A percentile compares a stretch with the other conserved stretches of the same genome.
Conservation (phyloP, 2,329 filamentous ascomycete species). For the Fusarium dlaminii region DNA sequence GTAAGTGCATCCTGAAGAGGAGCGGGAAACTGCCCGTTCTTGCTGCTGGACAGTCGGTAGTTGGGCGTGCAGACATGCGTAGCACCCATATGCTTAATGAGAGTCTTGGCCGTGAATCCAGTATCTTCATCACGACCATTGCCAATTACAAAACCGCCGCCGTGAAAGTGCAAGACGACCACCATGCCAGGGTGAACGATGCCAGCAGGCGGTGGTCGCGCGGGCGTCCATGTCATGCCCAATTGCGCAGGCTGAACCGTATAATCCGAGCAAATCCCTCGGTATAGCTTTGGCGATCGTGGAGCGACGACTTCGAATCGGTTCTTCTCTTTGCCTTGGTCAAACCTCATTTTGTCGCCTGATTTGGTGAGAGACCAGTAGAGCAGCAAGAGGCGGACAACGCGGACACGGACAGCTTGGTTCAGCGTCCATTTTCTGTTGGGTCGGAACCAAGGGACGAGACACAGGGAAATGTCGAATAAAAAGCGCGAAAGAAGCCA, state of each 20-base stretch:
- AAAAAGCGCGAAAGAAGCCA: conserved; percentile 29
- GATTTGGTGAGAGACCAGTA: conserved; percentile 33
- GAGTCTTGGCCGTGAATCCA: conserved; percentile 16
- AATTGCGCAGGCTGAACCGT: conserved; percentile 9
- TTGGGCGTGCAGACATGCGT: conserved; percentile 38
- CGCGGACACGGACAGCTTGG: conserved; percentile 31
- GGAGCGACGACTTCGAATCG: conserved; percentile 29
- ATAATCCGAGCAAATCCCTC: conserved; percentile 10
- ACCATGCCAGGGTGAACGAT: conserved; percentile 11
- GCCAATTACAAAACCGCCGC: conserved; percentile 33
- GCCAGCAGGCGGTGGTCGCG: conserved; percentile 19
- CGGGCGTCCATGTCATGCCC: conserved; percentile 36
- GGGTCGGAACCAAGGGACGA: conserved; percentile 19
- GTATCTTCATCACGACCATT: conserved; percentile 36
- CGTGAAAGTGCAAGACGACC: conserved; percentile 32
- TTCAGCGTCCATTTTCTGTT: conserved; percentile 16
- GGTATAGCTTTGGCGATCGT: conserved; percentile 26
- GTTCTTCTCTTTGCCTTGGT: conserved; percentile 21
- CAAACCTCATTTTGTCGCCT: conserved; percentile 18
- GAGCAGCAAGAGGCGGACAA: conserved; percentile 26
- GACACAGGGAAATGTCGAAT: conserved; percentile 20
- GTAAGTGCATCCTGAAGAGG: conserved; percentile 35
- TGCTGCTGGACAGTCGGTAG: conserved; percentile 31
- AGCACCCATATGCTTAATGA: conserved; percentile 28
- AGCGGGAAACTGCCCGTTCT: conserved; percentile 29